Evolutionary conservation across 805 yeast species (phyloP).

Genomic region (Starmerella asiatica): DNA sequence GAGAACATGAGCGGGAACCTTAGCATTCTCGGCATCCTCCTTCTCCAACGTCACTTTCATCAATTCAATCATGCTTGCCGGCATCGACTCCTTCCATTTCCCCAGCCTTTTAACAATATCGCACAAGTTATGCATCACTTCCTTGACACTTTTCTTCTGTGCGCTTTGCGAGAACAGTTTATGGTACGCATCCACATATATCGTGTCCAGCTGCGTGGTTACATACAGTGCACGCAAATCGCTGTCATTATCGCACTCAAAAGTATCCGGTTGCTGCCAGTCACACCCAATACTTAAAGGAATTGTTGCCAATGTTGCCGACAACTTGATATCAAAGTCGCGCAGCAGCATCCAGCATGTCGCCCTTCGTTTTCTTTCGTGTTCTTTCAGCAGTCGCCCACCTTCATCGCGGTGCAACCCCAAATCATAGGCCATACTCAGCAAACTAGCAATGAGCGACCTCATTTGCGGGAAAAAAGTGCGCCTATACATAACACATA

Average conservation of each 20-base stretch:
- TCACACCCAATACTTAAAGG: slow-evolving; percentile 29
- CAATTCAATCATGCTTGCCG: slow-evolving; percentile 1
- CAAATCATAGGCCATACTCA: slow-evolving; percentile 42
- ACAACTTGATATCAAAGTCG: slow-evolving; percentile 33
- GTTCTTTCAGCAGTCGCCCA: slow-evolving; percentile 27
- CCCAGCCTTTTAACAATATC: slow-evolving; percentile 11
- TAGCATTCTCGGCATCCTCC: neutral
- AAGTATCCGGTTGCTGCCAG: slow-evolving; percentile 1
- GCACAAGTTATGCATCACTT: slow-evolving; percentile 10
- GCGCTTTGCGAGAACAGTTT: slow-evolving; percentile 16
- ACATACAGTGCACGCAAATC: slow-evolving; percentile 4
- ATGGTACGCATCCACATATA: slow-evolving; percentile 14
- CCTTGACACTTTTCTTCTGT: slow-evolving; percentile 6
- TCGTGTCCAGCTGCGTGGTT: slow-evolving; percentile 5
- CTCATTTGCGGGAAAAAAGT: slow-evolving; percentile 21
- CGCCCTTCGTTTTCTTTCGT: slow-evolving; percentile 31
- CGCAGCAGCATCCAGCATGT: slow-evolving; percentile 40
- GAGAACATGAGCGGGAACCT: neutral
- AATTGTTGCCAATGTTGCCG: slow-evolving; percentile 38
- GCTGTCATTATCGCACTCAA: neutral
- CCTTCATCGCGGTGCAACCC: slow-evolving; percentile 44
- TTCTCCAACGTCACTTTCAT: neutral
- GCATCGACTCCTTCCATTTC: slow-evolving; percentile 15
- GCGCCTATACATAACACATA: slow-evolving; percentile 19
- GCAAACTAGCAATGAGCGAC: slow-evolving; percentile 34